A percentile compares a stretch with the other conserved stretches of the same genome.
These are phyloP conservation scores for Gaeumannomyces sp. DNA, from an alignment of 2,329 filamentous ascomycete genomes.

Conservation along the genomic window DNA sequence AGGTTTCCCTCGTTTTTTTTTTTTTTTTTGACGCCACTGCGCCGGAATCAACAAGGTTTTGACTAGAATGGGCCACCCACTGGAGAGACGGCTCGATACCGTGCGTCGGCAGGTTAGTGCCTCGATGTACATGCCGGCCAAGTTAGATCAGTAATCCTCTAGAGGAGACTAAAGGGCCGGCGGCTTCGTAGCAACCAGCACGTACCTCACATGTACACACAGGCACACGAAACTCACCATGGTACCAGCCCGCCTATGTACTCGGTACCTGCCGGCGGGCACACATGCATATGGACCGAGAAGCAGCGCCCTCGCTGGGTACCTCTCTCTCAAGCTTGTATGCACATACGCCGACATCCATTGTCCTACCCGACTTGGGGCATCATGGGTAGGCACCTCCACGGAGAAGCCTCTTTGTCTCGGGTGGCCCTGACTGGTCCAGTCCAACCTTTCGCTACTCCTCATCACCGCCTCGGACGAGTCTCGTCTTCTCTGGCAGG, in stretches of 20 bases:
- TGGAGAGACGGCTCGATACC: background rate
- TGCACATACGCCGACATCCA: background rate
- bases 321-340: background rate
- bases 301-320: background rate
- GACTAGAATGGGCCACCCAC: background rate
- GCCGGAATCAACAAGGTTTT: background rate
- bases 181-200: background rate
- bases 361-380: background rate
- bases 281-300: background rate
- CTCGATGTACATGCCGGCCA: background rate
- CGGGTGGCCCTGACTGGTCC: background rate
- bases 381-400: background rate
- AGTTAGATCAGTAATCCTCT: background rate
- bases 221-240: background rate
- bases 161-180: too few species aligned
- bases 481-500: background rate
- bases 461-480: background rate
- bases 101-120: background rate
- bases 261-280: background rate
- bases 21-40: background rate
- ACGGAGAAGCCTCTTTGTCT: conserved; percentile 2
- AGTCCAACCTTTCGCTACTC: background rate
- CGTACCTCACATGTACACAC: background rate
- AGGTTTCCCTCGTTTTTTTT: background rate
- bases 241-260: background rate